Conservation (phyloP, 1,284 basidiomycete genomes). For the Moniliella sp. region DNA sequence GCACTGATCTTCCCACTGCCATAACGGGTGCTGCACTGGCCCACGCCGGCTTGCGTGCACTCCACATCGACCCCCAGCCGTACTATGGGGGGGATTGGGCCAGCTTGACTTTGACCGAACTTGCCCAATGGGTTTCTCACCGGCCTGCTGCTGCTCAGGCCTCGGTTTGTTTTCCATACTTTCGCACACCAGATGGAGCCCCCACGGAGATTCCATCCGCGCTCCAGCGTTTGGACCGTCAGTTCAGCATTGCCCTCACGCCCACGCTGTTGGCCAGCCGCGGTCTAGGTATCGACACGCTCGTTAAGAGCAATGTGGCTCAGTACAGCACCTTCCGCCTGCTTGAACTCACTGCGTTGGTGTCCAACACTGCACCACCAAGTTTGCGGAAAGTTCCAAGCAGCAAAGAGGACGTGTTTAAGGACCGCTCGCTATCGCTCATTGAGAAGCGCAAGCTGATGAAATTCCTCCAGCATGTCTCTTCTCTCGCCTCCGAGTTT, state of each 20-base stretch:
- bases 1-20: slow-evolving; percentile 57
- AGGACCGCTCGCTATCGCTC: slow-evolving; percentile 52
- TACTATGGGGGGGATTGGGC: slow-evolving; percentile 72
- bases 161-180: slow-evolving; percentile 9
- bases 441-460: slow-evolving; percentile 75
- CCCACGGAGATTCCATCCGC: slow-evolving; percentile 3
- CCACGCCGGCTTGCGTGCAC: slow-evolving; percentile 62
- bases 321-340: slow-evolving; percentile 74
- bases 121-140: slow-evolving; percentile 55
- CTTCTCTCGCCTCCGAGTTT: too few species aligned
- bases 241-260: slow-evolving; percentile 63
- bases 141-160: too few species aligned
- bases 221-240: slow-evolving; percentile 25
- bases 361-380: too few species aligned
- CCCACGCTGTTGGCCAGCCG: slow-evolving; percentile 61
- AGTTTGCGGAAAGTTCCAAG: too few species aligned
- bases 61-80: slow-evolving; percentile 61
- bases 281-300: slow-evolving; percentile 56
- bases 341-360: slow-evolving; percentile 41
- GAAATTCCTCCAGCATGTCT: slow-evolving; percentile 68
- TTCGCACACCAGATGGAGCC: too few species aligned
- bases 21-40: slow-evolving; percentile 43
- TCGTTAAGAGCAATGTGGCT: slow-evolving; percentile 64
- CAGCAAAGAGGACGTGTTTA: slow-evolving; percentile 83
- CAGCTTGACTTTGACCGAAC: slow-evolving; percentile 57